A percentile compares a stretch with the other conserved stretches of the same genome.
Evolutionary conservation across 768 basidiomycete species (phyloP).

Genomic region (Daedaleopsis nitida): DNA sequence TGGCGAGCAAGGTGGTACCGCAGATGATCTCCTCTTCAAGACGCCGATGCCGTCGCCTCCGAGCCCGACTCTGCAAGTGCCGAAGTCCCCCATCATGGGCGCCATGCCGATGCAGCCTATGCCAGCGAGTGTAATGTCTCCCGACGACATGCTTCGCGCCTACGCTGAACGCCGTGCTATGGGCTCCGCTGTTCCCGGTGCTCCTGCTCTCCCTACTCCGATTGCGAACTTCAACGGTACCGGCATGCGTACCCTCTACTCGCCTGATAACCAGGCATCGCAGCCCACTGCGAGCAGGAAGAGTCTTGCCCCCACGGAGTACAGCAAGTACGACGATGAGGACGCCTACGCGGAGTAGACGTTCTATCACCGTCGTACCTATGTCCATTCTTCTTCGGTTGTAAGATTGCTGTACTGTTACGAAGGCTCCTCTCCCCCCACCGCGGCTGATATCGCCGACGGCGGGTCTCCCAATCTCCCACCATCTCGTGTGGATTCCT

Average conservation of each 20-base stretch:
- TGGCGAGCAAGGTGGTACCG: slow-evolving; percentile 35
- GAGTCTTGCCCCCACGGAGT: slow-evolving; percentile 27
- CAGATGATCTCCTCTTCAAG: slow-evolving; percentile 48
- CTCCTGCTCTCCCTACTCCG: slow-evolving; percentile 30
- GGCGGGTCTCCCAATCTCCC: neutral
- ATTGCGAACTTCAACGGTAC: slow-evolving; percentile 28
- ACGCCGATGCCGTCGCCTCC: slow-evolving; percentile 29
- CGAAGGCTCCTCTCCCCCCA: neutral
- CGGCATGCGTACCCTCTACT: slow-evolving; percentile 37
- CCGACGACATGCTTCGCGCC: slow-evolving; percentile 77
- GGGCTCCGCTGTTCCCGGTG: slow-evolving; percentile 25
- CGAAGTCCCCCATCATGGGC: slow-evolving; percentile 38
- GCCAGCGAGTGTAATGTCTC: slow-evolving; percentile 50
- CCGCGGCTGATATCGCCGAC: neutral
- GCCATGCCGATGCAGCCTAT: slow-evolving; percentile 45
- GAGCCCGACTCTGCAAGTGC: slow-evolving; percentile 25
- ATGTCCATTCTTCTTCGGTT: slow-evolving; percentile 3
- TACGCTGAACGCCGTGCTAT: slow-evolving; percentile 56
- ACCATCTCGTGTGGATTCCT: slow-evolving; percentile 7
- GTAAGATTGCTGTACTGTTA: slow-evolving; percentile 20
- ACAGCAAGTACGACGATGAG: slow-evolving; percentile 32
- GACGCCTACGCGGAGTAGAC: slow-evolving; percentile 30
- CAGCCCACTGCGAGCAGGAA: slow-evolving; percentile 16
- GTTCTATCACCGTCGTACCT: neutral
- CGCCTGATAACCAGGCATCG: slow-evolving; percentile 22